Conservation (phyloP, 2,329 filamentous ascomycete species). For the Tolypocladium tundrense region DNA sequence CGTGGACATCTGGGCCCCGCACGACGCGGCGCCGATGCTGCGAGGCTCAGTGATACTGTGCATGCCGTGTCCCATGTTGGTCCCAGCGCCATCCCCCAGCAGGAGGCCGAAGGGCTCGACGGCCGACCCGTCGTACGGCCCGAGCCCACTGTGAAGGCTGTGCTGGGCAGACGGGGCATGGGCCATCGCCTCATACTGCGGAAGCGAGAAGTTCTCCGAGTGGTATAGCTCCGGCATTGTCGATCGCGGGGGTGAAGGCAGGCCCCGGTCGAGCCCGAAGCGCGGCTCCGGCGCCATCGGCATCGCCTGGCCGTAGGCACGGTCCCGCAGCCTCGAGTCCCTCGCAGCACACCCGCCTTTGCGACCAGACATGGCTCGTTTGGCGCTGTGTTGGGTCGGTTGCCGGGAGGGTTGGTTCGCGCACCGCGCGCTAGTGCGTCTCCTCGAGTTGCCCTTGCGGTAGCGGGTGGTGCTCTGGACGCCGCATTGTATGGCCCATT, state of each 20-base stretch:
- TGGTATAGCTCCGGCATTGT: constrained; percentile 11
- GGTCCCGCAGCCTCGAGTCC: constrained; percentile 14
- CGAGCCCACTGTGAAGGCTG: background rate
- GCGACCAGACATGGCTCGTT: constrained; percentile 19
- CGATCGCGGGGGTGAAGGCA: constrained; percentile 8
- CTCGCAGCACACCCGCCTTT: constrained; percentile 23
- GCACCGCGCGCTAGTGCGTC: constrained; percentile 9
- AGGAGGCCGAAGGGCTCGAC: constrained; percentile 5
- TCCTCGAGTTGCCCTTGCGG: constrained; percentile 38
- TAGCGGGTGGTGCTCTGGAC: constrained; percentile 82
- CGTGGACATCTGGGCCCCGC: background rate
- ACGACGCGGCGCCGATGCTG: background rate
- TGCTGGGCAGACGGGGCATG: background rate
- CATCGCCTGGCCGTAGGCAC: constrained; percentile 9
- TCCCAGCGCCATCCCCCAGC: constrained; percentile 1
- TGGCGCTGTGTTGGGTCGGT: constrained; percentile 15
- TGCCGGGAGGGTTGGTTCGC: constrained; percentile 9
- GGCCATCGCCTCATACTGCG: constrained; percentile 8
- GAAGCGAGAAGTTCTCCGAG: constrained; percentile 11
- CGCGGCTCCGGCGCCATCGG: constrained; percentile 3
- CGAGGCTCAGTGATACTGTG: constrained; percentile 1
- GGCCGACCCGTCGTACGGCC: background rate
- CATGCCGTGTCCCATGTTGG: constrained; percentile 3
- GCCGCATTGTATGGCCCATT: constrained; percentile 57
- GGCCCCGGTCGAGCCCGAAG: constrained; percentile 1